These are phyloP conservation scores for Iberis pinnata DNA, from an alignment of 345 rosid species.

Conservation along the genomic window DNA sequence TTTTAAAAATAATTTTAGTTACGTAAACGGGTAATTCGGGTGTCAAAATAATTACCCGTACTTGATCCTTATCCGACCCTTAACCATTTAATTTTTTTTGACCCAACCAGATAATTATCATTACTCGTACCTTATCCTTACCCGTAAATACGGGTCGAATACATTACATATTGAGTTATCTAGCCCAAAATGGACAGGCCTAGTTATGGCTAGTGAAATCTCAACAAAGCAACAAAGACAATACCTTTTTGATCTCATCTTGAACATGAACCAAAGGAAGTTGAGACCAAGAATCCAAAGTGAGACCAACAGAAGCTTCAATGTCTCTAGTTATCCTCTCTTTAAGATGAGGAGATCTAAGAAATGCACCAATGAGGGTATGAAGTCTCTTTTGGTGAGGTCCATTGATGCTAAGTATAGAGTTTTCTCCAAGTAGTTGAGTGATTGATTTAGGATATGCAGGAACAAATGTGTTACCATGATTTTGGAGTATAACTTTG, in stretches of 20 bases:
- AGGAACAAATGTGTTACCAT: conserved; percentile 66
- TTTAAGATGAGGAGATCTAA: conserved; percentile 75
- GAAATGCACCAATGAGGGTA: conserved; percentile 61
- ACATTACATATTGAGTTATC: no score
- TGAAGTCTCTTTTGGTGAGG: conserved; percentile 65
- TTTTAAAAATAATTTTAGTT: no score
- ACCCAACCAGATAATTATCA: no score
- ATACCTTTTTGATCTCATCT: conserved; percentile 62
- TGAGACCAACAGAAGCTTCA: conserved; percentile 42
- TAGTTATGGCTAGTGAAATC: no score
- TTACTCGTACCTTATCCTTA: no score
- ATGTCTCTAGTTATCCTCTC: conserved; percentile 52
- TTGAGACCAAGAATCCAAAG: conserved; percentile 57
- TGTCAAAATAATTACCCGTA: no score
- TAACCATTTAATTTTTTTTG: no score
- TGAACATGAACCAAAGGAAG: conserved; percentile 46
- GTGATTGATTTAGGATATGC: conserved; percentile 82
- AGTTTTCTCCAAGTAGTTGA: conserved; percentile 59
- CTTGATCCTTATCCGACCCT: no score
- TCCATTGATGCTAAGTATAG: conserved; percentile 81
- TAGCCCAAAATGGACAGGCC: no score
- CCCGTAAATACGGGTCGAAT: no score
- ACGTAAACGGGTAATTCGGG: no score
- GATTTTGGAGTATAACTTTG: conserved; percentile 82
- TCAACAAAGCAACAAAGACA: no score